Conservation (phyloP, 2,329 filamentous ascomycete genomes). For the Zymoseptoria ardabiliae region DNA sequence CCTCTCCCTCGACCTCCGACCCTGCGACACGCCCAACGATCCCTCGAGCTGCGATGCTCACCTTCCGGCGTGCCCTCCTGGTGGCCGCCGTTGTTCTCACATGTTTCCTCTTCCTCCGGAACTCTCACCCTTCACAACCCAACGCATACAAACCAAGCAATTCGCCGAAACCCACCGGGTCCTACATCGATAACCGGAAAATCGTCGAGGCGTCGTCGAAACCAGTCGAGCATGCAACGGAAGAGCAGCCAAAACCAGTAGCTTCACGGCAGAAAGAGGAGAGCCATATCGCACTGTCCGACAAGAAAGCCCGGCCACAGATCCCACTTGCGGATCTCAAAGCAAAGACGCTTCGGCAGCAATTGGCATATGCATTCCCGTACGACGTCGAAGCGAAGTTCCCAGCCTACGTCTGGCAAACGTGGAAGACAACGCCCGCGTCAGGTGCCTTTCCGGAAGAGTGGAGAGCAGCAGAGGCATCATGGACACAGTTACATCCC, state of each 20-base stretch:
- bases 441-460: slow-evolving; percentile 64
- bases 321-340: slow-evolving; percentile 63
- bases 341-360: slow-evolving; percentile 64
- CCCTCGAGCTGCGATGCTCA: slow-evolving; percentile 54
- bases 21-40: not conserved
- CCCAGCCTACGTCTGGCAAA: slow-evolving; percentile 98
- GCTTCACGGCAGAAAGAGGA: slow-evolving; percentile 23
- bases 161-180: slow-evolving; percentile 32
- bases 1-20: not conserved
- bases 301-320: slow-evolving; percentile 45
- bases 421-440: slow-evolving; percentile 82
- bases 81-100: slow-evolving; percentile 62
- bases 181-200: slow-evolving; percentile 30
- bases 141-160: slow-evolving; percentile 20
- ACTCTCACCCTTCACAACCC: slow-evolving; percentile 41
- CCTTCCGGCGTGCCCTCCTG: slow-evolving; percentile 67
- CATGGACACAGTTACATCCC: slow-evolving; percentile 81
- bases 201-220: slow-evolving; percentile 21
- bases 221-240: slow-evolving; percentile 7
- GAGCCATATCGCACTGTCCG: slow-evolving; percentile 21
- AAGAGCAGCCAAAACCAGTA: slow-evolving; percentile 20
- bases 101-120: slow-evolving; percentile 62
- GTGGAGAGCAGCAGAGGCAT: slow-evolving; percentile 78
- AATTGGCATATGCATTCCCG: slow-evolving; percentile 86
- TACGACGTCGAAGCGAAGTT: slow-evolving; percentile 86